Evolutionary conservation across 2,329 filamentous ascomycete genomes (phyloP).

Genomic region (Penicillium sp.): DNA sequence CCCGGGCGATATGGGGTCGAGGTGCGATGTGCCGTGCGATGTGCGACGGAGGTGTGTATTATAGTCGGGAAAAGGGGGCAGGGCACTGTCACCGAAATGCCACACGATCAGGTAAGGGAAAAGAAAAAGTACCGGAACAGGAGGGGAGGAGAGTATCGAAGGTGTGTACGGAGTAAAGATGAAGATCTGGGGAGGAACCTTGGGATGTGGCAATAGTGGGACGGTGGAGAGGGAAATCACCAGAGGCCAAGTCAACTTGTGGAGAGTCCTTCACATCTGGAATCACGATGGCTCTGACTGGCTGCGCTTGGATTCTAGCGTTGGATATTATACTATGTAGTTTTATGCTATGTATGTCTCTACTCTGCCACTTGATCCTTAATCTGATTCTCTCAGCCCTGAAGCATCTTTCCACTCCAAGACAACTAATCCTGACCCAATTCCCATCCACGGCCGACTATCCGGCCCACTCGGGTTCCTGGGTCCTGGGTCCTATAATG

Average conservation of each 20-base stretch:
- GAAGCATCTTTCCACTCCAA: no score
- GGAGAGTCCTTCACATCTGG: background rate
- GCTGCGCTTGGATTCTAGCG: background rate
- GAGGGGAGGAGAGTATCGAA: constrained; percentile 9
- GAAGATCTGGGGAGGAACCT: background rate
- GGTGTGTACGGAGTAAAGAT: constrained; percentile 2
- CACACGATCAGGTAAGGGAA: constrained; percentile 12
- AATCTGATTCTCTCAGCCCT: background rate
- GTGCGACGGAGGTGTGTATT: background rate
- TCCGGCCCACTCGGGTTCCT: background rate
- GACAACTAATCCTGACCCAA: background rate
- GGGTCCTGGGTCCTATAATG: background rate
- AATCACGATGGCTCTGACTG: constrained; percentile 6
- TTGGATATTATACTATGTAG: no score
- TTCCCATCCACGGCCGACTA: background rate
- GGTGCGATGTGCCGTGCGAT: background rate
- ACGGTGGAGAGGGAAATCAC: background rate
- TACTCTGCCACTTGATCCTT: background rate
- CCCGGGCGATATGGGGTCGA: background rate
- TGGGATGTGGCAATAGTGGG: constrained; percentile 13
- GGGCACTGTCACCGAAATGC: constrained; percentile 1
- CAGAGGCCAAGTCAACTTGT: constrained; percentile 2
- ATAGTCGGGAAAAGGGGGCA: constrained; percentile 5
- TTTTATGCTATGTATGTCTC: no score
- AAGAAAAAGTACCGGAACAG: constrained; percentile 21